Evolutionary conservation across 768 basidiomycete species (phyloP).

Genomic region (Gloeostereum incarnatum): DNA sequence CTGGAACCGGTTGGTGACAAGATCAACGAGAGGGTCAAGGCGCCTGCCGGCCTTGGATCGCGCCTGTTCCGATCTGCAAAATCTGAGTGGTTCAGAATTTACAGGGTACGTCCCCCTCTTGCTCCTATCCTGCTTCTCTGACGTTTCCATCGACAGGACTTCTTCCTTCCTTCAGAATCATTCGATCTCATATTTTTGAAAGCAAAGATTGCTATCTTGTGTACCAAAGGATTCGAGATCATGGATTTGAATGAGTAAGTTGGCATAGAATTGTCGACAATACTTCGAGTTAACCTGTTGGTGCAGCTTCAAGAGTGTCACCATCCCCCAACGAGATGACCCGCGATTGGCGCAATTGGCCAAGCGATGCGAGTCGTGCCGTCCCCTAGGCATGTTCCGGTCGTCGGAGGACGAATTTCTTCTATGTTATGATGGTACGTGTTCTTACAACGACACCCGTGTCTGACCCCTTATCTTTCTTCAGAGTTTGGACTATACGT

Average conservation of each 20-base stretch:
- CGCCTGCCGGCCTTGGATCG: constrained; percentile 59
- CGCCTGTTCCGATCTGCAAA: constrained; percentile 68
- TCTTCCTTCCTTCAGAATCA: constrained; percentile 88
- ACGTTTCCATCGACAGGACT: constrained; percentile 39
- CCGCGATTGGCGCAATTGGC: constrained; percentile 58
- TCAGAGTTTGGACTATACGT: constrained; percentile 89
- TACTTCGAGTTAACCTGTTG: neutral
- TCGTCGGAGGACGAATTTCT: constrained; percentile 89
- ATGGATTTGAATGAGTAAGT: constrained; percentile 91
- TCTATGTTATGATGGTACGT: constrained; percentile 83
- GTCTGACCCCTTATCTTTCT: neutral
- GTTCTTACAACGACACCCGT: constrained; percentile 23
- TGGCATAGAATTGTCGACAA: constrained; percentile 4
- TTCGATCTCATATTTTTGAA: constrained; percentile 90
- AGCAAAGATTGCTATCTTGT: constrained; percentile 87
- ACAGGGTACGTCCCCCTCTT: constrained; percentile 47
- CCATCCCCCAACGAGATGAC: constrained; percentile 77
- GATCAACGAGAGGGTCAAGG: constrained; percentile 65
- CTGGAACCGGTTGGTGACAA: constrained; percentile 94
- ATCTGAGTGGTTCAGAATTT: constrained; percentile 93
- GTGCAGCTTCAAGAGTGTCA: constrained; percentile 74
- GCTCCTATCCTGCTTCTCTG: constrained; percentile 16
- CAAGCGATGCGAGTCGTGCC: constrained; percentile 79
- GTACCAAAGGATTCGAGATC: constrained; percentile 93
- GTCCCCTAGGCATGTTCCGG: constrained; percentile 92